Conservation (phyloP, 202 grass and related monocot species). For the Digitaria exilis region DNA sequence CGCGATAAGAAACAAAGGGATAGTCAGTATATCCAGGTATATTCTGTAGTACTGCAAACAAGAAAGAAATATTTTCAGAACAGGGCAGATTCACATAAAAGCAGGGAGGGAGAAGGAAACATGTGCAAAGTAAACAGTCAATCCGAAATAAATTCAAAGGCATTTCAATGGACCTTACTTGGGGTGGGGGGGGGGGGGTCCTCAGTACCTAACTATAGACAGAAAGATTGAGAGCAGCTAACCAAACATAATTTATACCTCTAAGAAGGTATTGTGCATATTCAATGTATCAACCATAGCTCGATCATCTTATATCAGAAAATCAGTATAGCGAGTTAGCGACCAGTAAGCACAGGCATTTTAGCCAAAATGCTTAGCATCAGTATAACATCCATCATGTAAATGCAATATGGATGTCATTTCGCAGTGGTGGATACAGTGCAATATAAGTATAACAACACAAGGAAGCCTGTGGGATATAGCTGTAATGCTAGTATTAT, state of each 20-base stretch:
- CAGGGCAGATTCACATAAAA: conserved; percentile 31
- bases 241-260: not conserved
- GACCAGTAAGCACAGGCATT: not conserved
- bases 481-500: conserved; percentile 1
- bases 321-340: conserved; percentile 1
- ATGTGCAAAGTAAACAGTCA: not conserved
- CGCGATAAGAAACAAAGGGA: conserved; percentile 79
- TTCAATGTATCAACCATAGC: not conserved
- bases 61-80: conserved; percentile 38
- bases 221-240: not conserved
- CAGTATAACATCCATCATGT: not conserved
- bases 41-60: conserved; percentile 85
- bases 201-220: not conserved
- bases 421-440: not conserved
- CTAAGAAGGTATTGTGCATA: not conserved
- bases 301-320: not conserved
- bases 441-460: not conserved
- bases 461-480: not conserved
- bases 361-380: not conserved
- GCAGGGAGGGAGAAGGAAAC: conserved; percentile 1
- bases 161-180: conserved; percentile 4
- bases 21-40: conserved; percentile 72
- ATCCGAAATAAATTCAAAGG: not conserved
- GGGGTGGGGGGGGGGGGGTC: not conserved
- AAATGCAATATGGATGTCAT: conserved; percentile 3